Percentiles rank a stretch among this genome's conserved stretches.
phyloP scores from a whole-genome alignment of 306 rosid species.

The Gillenia trifoliata region DNA sequence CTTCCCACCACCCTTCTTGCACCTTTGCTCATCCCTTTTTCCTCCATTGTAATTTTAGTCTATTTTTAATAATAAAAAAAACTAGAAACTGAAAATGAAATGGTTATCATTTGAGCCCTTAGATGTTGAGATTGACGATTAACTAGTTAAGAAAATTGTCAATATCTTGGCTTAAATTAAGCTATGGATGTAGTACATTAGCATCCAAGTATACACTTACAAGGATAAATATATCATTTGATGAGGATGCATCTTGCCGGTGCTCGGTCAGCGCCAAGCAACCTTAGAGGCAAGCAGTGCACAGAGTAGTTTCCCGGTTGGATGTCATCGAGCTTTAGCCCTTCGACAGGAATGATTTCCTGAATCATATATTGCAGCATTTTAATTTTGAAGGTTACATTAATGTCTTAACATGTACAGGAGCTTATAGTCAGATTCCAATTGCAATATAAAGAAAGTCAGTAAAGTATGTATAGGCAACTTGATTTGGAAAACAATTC shows the following conservation, averaged over 20 bases:
- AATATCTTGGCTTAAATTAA: not conserved
- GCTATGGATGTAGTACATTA: not conserved
- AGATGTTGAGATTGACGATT: not conserved
- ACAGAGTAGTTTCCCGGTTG: conserved; percentile 55
- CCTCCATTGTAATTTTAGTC: no score
- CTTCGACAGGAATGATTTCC: conserved; percentile 75
- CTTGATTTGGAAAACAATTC: no score
- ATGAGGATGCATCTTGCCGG: conserved; percentile 73
- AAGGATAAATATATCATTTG: conserved; percentile 21
- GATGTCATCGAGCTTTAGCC: conserved; percentile 61
- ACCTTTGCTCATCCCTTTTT: no score
- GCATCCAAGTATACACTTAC: not conserved
- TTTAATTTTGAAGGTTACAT: no score
- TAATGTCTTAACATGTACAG: no score
- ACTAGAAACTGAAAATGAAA: no score
- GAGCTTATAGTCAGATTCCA: no score
- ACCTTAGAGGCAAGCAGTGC: conserved; percentile 75
- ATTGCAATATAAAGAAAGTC: no score
- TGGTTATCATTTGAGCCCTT: not conserved
- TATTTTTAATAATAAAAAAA: no score
- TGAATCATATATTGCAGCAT: conserved; percentile 9
- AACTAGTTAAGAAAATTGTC: not conserved
- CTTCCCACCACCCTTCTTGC: no score
- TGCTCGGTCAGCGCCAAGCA: conserved; percentile 77
- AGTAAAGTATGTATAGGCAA: no score